phyloP scores from a whole-genome alignment of 2,329 filamentous ascomycete species.

The Sarocladium oryzae region DNA sequence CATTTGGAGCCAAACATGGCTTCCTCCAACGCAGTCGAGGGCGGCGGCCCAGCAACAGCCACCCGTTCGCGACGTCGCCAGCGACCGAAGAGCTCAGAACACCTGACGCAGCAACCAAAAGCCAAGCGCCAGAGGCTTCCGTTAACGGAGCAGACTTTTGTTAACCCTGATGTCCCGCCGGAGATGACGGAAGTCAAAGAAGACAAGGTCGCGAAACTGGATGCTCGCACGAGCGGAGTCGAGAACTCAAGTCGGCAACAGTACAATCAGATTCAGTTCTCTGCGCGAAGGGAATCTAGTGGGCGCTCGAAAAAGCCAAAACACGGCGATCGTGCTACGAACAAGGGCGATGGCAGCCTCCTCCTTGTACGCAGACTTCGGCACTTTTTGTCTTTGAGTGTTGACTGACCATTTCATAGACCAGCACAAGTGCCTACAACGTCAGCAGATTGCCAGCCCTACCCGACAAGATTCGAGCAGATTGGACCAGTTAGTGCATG shows the following conservation, averaged over 20 bases:
- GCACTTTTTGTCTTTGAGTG: neutral
- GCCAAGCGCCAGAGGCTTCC: conserved; percentile 56
- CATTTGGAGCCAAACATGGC: neutral
- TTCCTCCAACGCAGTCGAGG: conserved; percentile 6
- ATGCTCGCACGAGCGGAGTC: conserved; percentile 19
- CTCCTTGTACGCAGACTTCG: conserved; percentile 49
- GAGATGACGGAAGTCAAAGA: conserved; percentile 53
- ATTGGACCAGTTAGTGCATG: conserved; percentile 52
- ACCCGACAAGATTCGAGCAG: conserved; percentile 67
- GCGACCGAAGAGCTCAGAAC: conserved; percentile 51
- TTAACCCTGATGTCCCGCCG: conserved; percentile 38
- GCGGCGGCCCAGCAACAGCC: conserved; percentile 45
- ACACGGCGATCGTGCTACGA: conserved; percentile 50
- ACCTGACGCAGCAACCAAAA: conserved; percentile 50
- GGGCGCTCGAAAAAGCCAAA: conserved; percentile 58
- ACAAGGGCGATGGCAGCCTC: conserved; percentile 61
- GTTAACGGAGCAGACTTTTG: conserved; percentile 50
- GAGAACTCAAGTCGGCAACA: conserved; percentile 34
- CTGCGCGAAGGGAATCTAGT: conserved; percentile 44
- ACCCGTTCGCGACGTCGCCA: conserved; percentile 57
- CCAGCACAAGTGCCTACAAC: conserved; percentile 76
- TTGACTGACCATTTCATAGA: conserved; percentile 41
- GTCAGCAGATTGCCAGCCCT: conserved; percentile 80
- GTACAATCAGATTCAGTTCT: conserved; percentile 2
- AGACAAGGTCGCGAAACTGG: conserved; percentile 36